Evolutionary conservation across 345 rosid genomes (phyloP).

Genomic region (Populus deltoides): DNA sequence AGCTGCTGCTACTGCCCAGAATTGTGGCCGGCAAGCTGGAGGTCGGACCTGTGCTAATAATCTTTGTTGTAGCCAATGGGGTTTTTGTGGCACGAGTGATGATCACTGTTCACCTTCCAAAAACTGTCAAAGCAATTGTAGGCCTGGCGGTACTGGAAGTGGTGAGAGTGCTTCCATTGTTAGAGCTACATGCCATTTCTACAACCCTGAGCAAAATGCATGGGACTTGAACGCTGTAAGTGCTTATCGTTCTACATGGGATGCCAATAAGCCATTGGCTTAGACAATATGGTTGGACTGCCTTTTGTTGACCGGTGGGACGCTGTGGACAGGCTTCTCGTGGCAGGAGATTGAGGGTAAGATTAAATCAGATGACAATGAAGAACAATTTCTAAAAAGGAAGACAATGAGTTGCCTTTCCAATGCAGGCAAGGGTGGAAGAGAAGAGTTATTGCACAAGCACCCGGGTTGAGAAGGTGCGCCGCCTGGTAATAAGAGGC

Average conservation of each 20-base stretch:
- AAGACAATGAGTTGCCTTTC: too few species aligned
- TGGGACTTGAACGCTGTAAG: constrained; percentile 52
- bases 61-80: constrained; percentile 25
- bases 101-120: constrained; percentile 23
- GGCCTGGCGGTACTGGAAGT: background rate
- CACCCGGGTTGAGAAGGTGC: too few species aligned
- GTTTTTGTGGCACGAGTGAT: constrained; percentile 26
- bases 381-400: too few species aligned
- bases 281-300: constrained; percentile 59
- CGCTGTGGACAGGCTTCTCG: too few species aligned
- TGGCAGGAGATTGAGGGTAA: constrained; percentile 36
- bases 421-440: too few species aligned
- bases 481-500: too few species aligned
- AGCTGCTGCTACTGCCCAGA: background rate
- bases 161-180: constrained; percentile 36
- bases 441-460: too few species aligned
- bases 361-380: background rate
- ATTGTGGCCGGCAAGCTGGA: background rate
- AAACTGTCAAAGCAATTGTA: constrained; percentile 27
- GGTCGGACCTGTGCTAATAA: constrained; percentile 2
- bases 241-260: constrained; percentile 69
- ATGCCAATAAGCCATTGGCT: constrained; percentile 59
- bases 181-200: constrained; percentile 56
- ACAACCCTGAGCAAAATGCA: constrained; percentile 40
- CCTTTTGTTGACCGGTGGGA: constrained; percentile 35